Evolutionary conservation across 305 asterid species (phyloP), one percentile per base, ranked within the genome.

Genomic region (Fraxinus sp.): DNA sequence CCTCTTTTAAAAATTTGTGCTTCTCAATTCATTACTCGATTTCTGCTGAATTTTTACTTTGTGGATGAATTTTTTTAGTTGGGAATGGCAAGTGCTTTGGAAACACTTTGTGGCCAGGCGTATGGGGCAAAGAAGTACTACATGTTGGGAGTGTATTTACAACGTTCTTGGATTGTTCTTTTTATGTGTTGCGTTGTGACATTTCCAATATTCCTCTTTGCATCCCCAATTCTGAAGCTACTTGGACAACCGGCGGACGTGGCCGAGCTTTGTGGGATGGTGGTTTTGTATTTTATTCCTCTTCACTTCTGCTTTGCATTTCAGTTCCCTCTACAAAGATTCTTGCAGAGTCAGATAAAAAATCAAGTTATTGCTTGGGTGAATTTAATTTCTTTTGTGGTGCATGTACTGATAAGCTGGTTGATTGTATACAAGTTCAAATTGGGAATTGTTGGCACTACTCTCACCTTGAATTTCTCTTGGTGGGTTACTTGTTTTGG

Each of bases 11-110:
- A 26, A 24, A n/a, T 26, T 66, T 0, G 14, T 7, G 5, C 3
- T 1, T 1, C 9, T 62, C 22, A 22, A 22, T 62, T 7, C 4
- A 62, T 22, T 22, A 3, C 3, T 5, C 3, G 71, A 6, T 33
- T 37, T 24, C 28, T 16, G 4, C 32, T 62, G 71, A 62, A 62
- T 41, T 4, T 30, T 64, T 39, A n/a, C 30, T 57, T n/a, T 35
- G 28, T 2, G 10, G 13, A 0, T 43, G 26, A 24, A n/a, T 49
- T 41, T 5, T 0, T 62, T 66, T 75, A 94, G 97, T 62, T 95
- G 0, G 98, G 98, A 0, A 94, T 95, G 99, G 97, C 97, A 73
- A 94, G 98, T 82, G 99, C 99, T 0, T 80, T 95, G 62, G 99
- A 95, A 73, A 95, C 98, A 1, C 88, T 95, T 5, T 94, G 99